Evolutionary conservation across 169 alveolate species (phyloP).

Genomic region (Plasmodium yoelii): DNA sequence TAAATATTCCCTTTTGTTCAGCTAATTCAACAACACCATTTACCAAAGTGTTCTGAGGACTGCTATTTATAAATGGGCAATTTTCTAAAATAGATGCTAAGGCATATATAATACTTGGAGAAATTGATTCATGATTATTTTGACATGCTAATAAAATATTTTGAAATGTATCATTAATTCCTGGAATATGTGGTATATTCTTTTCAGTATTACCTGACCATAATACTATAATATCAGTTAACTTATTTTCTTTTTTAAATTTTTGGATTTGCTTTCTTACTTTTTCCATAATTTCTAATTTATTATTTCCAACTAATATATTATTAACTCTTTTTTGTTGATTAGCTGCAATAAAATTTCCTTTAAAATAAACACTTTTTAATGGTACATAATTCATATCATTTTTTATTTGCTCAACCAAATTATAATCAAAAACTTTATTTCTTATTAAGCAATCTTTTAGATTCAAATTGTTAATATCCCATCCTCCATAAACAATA

Average conservation of each 20-base stretch:
- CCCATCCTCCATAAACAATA: slow-evolving; percentile 93
- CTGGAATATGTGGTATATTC: slow-evolving; percentile 84
- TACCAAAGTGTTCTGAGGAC: slow-evolving; percentile 93
- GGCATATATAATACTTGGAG: slow-evolving; percentile 91
- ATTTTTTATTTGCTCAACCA: slow-evolving; percentile 84
- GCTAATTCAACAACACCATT: slow-evolving; percentile 90
- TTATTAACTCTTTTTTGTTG: slow-evolving; percentile 91
- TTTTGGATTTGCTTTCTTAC: slow-evolving; percentile 88
- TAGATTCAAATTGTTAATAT: slow-evolving; percentile 85
- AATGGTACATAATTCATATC: slow-evolving; percentile 86
- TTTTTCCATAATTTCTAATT: slow-evolving; percentile 85
- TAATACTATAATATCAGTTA: slow-evolving; percentile 90
- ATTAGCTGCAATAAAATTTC: slow-evolving; percentile 91
- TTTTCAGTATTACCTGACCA: slow-evolving; percentile 95
- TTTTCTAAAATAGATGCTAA: slow-evolving; percentile 91
- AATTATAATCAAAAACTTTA: slow-evolving; percentile 88
- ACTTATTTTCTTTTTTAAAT: slow-evolving; percentile 84
- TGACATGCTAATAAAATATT: slow-evolving; percentile 84
- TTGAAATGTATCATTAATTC: slow-evolving; percentile 87
- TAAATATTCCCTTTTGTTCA: slow-evolving; percentile 84
- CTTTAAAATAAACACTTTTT: slow-evolving; percentile 86
- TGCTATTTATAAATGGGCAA: slow-evolving; percentile 91
- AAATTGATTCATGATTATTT: slow-evolving; percentile 84
- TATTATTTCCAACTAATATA: slow-evolving; percentile 83
- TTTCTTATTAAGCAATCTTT: slow-evolving; percentile 91